Evolutionary conservation across 768 basidiomycete genomes (phyloP).

Genomic region (Hygrophoropsis aurantiaca): DNA sequence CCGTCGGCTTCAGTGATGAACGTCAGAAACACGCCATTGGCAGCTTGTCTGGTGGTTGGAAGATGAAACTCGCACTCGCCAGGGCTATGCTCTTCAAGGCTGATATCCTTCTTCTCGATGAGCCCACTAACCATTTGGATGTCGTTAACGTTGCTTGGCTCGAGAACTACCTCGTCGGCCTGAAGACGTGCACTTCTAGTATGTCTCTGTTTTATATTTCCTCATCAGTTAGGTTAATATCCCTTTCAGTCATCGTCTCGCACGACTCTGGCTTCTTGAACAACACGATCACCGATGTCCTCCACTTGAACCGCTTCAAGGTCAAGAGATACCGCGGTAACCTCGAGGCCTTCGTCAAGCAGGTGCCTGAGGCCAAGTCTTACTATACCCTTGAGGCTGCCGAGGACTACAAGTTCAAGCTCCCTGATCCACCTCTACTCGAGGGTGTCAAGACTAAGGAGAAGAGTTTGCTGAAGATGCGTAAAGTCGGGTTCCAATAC

Average conservation of each 20-base stretch:
- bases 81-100: slow-evolving; percentile 98
- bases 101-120: slow-evolving; percentile 93
- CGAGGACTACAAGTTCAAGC: slow-evolving; percentile 98
- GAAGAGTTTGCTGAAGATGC: slow-evolving; percentile 96
- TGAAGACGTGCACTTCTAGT: slow-evolving; percentile 93
- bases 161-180: slow-evolving; percentile 85
- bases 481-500: slow-evolving; percentile 97
- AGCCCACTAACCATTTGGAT: slow-evolving; percentile 96
- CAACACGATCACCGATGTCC: slow-evolving; percentile 96
- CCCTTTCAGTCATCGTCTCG: slow-evolving; percentile 81
- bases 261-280: slow-evolving; percentile 98
- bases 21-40: slow-evolving; percentile 87
- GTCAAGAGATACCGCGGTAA: slow-evolving; percentile 93
- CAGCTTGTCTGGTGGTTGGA: slow-evolving; percentile 96
- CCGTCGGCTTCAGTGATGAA: slow-evolving; percentile 89
- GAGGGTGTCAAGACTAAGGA: slow-evolving; percentile 99
- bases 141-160: slow-evolving; percentile 98
- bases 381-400: slow-evolving; percentile 96
- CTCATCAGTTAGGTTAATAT: slow-evolving; percentile 2
- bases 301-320: slow-evolving; percentile 99
- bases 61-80: slow-evolving; percentile 98
- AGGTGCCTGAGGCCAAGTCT: slow-evolving; percentile 94
- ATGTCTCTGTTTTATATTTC: slow-evolving; percentile 29
- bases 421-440: slow-evolving; percentile 93
- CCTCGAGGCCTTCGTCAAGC: slow-evolving; percentile 91